phyloP scores from a whole-genome alignment of 768 basidiomycete genomes.

The Leccinellum rugosiceps region DNA sequence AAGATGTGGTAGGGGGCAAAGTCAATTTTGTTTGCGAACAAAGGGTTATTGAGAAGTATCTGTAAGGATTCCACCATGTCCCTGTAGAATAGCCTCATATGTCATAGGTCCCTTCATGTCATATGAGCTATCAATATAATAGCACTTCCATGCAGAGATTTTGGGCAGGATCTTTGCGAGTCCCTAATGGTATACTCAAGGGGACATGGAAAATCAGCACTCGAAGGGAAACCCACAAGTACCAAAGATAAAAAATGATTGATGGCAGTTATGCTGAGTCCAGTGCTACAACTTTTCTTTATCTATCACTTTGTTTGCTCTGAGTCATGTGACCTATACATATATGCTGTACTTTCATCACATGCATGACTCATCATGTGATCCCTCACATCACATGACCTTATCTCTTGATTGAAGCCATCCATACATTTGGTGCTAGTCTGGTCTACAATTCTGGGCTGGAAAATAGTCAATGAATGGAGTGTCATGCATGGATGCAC shows the following conservation, averaged over 20 bases:
- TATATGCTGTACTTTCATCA: background rate
- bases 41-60: background rate
- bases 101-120: background rate
- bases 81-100: background rate
- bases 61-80: background rate
- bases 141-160: background rate
- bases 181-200: background rate
- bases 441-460: background rate
- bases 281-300: no score
- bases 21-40: conserved; percentile 4
- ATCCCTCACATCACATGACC: no score
- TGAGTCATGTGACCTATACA: no score
- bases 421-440: background rate
- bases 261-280: background rate
- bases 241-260: background rate
- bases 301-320: no score
- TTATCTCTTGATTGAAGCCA: background rate
- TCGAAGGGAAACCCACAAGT: background rate
- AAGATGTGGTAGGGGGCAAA: background rate
- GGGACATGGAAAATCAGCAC: background rate
- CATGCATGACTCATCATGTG: no score
- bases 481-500: background rate
- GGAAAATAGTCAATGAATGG: background rate
- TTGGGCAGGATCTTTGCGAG: background rate
- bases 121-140: background rate